Evolutionary conservation across 2,329 filamentous ascomycete genomes (phyloP), one percentile per base, ranked within the genome.

Genomic region (Paecilomyces sp.): DNA sequence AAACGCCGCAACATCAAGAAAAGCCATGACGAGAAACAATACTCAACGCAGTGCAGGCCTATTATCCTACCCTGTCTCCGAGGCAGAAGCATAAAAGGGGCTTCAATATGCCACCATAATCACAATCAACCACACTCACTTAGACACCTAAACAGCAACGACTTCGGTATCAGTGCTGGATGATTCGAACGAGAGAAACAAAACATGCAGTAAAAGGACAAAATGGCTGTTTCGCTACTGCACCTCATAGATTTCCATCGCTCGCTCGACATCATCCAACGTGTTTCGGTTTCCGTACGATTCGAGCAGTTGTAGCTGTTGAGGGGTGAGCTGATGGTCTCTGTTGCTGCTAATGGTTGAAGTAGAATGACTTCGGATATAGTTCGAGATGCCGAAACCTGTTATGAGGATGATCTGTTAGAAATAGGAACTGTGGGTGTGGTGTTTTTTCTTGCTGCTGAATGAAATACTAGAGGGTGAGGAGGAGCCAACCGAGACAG

Each of bases 281-380:
- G 72, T 78, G 12, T 71, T 72, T 62, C 78, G 75, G 57, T 76
- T 75, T 12, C 78, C 78, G 58, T 80, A 80, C 1, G 78, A 76
- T 36, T 80, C 76, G 72, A 79, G 80, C 63, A 4, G 71, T 66
- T 54, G 68, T 68, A 58, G 78, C 57, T 66, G 71, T 28, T 73
- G 72, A 1, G 74, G 4, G 7, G 24, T 53, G 51, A 25, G 67
- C 1, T 73, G 63, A 56, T 74, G 64, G 61, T 75, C 64, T 59
- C 74, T 72, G 50, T 71, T 66, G 8, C 58, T 51, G n/a, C 62
- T 54, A n/a, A 59, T 55, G 28, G 31, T 33, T 1, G 25, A 28
- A 28, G 31, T 8, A 8, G 41, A n/a, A 22, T 18, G 62, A 11
- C 41, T 58, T 15, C 59, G 58, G 54, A 64, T 66, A 52, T 69